Evolutionary conservation across 345 rosid species (phyloP).

Genomic region (Alliaria petiolata): DNA sequence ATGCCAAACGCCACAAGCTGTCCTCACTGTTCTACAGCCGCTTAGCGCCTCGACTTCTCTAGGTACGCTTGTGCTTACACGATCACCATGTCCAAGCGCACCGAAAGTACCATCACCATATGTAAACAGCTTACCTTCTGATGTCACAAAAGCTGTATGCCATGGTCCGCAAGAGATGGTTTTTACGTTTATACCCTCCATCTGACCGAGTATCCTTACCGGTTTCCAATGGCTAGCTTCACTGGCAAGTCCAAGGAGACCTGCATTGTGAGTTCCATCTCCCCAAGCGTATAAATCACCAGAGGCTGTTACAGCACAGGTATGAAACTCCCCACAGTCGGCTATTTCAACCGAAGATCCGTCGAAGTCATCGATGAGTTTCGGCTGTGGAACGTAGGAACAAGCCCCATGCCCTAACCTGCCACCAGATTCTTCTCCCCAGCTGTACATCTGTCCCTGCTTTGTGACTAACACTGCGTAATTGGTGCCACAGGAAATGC

Average conservation of each 20-base stretch:
- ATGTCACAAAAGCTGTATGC: conserved; percentile 58
- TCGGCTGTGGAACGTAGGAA: conserved; percentile 48
- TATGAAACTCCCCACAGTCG: conserved; percentile 61
- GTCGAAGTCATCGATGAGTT: conserved; percentile 47
- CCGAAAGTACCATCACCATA: conserved; percentile 71
- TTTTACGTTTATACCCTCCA: conserved; percentile 49
- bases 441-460: conserved; percentile 45
- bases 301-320: conserved; percentile 57
- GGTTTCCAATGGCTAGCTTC: conserved; percentile 52
- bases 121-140: conserved; percentile 53
- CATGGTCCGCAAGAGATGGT: conserved; percentile 63
- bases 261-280: conserved; percentile 41
- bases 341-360: conserved; percentile 42
- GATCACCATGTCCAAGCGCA: conserved; percentile 65
- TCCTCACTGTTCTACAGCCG: conserved; percentile 42
- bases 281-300: conserved; percentile 65
- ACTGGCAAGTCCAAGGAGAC: conserved; percentile 47
- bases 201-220: conserved; percentile 44
- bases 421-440: conserved; percentile 62
- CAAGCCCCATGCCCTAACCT: conserved; percentile 61
- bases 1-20: conserved; percentile 70
- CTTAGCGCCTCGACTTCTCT: conserved; percentile 53
- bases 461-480: conserved; percentile 46
- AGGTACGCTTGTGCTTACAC: conserved; percentile 40
- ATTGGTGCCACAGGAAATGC: conserved; percentile 44